These are phyloP conservation scores for Adansonia digitata DNA, from an alignment of 345 rosid species.

Conservation along the genomic window DNA sequence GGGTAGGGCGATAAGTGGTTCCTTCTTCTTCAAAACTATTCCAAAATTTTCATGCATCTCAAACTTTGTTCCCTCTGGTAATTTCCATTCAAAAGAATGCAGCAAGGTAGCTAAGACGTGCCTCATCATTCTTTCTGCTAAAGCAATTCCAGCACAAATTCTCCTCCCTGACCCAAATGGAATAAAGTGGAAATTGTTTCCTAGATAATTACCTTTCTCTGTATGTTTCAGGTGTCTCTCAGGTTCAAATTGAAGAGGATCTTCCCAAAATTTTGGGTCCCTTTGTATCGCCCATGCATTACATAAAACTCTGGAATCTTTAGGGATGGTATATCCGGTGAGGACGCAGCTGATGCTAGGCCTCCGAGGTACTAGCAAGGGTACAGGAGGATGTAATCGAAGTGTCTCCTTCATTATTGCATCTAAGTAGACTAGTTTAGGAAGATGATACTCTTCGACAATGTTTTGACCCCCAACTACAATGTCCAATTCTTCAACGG, in stretches of 20 bases:
- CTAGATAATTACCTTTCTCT: not conserved
- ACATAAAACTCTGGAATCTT: slow-evolving; percentile 7
- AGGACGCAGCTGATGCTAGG: not conserved
- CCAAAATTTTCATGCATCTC: slow-evolving; percentile 20
- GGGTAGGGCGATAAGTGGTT: slow-evolving; percentile 8
- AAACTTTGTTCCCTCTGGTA: not conserved
- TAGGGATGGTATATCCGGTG: slow-evolving; percentile 5
- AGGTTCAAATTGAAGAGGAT: slow-evolving; percentile 14
- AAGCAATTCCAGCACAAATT: slow-evolving; percentile 18
- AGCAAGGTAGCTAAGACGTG: slow-evolving; percentile 10
- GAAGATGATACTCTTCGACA: slow-evolving; percentile 11
- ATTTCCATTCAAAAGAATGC: slow-evolving; percentile 17
- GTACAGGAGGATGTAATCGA: slow-evolving; percentile 11
- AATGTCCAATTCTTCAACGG: not conserved
- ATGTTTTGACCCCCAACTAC: slow-evolving; percentile 8
- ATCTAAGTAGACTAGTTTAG: slow-evolving; percentile 1
- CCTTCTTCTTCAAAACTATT: not conserved
- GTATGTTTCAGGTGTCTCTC: slow-evolving; percentile 4
- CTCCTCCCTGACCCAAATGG: slow-evolving; percentile 25
- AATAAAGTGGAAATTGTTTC: slow-evolving; percentile 12
- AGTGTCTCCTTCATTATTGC: slow-evolving; percentile 8
- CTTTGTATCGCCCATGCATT: slow-evolving; percentile 14
- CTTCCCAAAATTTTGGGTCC: too few relatives aligned
- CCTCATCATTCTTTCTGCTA: too few relatives aligned
- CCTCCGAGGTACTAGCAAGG: not conserved